Evolutionary conservation across 2,329 filamentous ascomycete genomes (phyloP).

Genomic region (Fusarium gaditjirri): DNA sequence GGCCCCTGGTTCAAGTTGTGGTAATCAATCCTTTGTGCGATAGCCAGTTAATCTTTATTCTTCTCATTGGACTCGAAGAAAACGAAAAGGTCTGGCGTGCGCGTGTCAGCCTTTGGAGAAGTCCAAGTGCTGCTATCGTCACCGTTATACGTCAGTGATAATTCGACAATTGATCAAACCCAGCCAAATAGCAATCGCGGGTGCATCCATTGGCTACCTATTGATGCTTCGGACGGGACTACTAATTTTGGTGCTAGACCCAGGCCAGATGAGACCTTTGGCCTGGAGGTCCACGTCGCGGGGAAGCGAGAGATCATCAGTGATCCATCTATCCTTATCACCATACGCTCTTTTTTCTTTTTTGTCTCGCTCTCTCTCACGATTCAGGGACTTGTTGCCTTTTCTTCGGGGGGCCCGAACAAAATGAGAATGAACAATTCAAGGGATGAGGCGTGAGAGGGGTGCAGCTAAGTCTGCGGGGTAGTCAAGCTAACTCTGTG

Average conservation of each 20-base stretch:
- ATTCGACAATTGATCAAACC: not conserved
- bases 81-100: not conserved
- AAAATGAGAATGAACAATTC: not conserved
- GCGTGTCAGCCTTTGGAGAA: not conserved
- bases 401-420: not conserved
- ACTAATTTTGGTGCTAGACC: not conserved
- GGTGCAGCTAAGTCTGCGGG: not conserved
- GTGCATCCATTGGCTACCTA: not conserved
- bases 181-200: not conserved
- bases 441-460: not conserved
- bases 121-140: not conserved
- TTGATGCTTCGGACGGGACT: not conserved
- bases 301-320: not conserved
- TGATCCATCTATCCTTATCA: not conserved
- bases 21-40: not conserved
- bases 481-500: not conserved
- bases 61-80: not conserved
- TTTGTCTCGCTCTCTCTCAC: not conserved
- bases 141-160: not conserved
- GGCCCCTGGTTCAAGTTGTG: not conserved
- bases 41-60: not conserved
- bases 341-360: not conserved
- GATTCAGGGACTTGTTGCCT: not conserved
- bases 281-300: not conserved
- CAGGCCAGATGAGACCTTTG: not conserved